Base-by-base conservation (phyloP, 257 asterid genomes). In the Schizonepeta tenuifolia region DNA sequence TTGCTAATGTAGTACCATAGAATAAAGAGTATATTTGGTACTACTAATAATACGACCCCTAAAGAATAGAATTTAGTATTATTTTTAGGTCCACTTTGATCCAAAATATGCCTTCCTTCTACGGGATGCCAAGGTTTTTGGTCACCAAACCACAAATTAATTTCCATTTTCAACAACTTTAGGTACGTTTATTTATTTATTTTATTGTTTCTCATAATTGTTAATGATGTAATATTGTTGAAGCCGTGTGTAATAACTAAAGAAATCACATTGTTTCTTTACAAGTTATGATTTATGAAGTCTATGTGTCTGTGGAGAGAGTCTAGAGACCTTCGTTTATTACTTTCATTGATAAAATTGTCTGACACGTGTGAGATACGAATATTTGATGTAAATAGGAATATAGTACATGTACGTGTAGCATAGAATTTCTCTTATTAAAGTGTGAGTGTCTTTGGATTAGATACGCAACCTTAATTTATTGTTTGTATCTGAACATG, bases 81-180 rank as follows among this genome's bases (percentile, higher is more conserved):
- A 79, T 43, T 51, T 62, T 57, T 71, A 46, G 77, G 82, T 80
- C 81, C 84, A 75, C 78, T 12, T n/a, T 5, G 1, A 28, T 55
- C 65, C 22, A 33, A 76, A 72, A 75, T 65, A 79, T 79, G 67
- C 83, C 77, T 71, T 76, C 64, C 81, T 80, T 73, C 71, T 5
- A 80, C 65, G 73, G 60, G 61, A 62, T 72, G 65, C 14, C 63
- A 72, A 66, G 9, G 33, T 20, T 50, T 72, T 60, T 61, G 72
- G 64, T 69, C 36, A 77, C 63, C 74, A n/a, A 75, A 24, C 47
- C 50, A 1, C 14, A 55, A 47, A 7, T 8, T 38, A 3, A 26
- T 40, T 40, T 56, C 62, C 78, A 51, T 54, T 62, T 41, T 69
- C 71, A 75, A 60, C 80, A 6, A 40, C 67, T 80, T 76, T 72